Evolutionary conservation across 805 yeast genomes (phyloP).

Genomic region (Peterozyma xylosa): DNA sequence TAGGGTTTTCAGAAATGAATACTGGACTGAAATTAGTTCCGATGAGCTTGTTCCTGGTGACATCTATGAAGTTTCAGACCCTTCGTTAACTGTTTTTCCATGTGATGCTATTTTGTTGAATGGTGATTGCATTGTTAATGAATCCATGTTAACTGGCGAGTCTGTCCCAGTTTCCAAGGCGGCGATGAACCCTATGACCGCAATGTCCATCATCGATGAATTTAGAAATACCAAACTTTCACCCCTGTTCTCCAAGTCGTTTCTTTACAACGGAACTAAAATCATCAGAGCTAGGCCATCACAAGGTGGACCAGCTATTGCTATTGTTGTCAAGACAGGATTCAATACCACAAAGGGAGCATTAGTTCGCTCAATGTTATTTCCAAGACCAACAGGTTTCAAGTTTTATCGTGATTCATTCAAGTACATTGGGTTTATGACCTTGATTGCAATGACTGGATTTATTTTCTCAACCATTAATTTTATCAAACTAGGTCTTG

Average conservation of each 20-base stretch:
- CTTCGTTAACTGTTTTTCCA: conserved; percentile 66
- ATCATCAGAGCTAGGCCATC: conserved; percentile 75
- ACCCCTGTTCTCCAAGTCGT: conserved; percentile 63
- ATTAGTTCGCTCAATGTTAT: conserved; percentile 87
- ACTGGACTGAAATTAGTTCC: conserved; percentile 79
- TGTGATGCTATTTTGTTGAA: conserved; percentile 82
- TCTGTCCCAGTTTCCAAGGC: conserved; percentile 91
- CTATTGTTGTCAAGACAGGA: conserved; percentile 84
- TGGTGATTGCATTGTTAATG: conserved; percentile 96
- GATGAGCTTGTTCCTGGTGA: conserved; percentile 93
- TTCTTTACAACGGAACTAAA: conserved; percentile 83
- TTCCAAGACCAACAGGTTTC: conserved; percentile 91
- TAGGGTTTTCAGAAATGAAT: conserved; percentile 86
- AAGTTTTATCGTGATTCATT: conserved; percentile 92
- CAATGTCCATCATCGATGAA: conserved; percentile 49
- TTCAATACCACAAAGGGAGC: conserved; percentile 96
- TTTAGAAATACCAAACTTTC: conserved; percentile 50
- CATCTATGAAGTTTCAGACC: conserved; percentile 85
- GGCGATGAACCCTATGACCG: conserved; percentile 56
- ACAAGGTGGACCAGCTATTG: conserved; percentile 71
- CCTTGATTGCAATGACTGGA: conserved; percentile 75
- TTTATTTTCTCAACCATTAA: conserved; percentile 77
- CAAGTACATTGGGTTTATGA: conserved; percentile 93
- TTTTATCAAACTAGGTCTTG: conserved; percentile 71
- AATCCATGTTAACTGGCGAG: conserved; percentile 97